Evolutionary conservation across 2,329 filamentous ascomycete genomes (phyloP).

Genomic region (Ophiostoma perfectum): DNA sequence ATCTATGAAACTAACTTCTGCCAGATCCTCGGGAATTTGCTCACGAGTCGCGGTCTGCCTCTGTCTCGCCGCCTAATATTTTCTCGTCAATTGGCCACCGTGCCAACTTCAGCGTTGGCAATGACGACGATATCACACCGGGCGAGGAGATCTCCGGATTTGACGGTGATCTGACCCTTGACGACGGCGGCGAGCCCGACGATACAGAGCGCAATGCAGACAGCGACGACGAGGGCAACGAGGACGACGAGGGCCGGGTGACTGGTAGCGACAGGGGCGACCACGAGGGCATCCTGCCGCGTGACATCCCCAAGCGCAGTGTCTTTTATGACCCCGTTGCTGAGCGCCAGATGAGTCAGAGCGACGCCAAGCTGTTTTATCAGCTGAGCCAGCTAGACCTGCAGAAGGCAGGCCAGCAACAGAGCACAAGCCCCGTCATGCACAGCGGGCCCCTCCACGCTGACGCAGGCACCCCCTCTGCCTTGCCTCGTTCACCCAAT

Average conservation of each 20-base stretch:
- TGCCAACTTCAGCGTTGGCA: conserved; percentile 1
- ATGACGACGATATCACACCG: conserved; percentile 8
- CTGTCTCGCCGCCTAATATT: conserved; percentile 21
- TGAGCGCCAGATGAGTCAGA: conserved; percentile 90
- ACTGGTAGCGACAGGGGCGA: conserved; percentile 29
- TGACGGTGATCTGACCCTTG: background rate
- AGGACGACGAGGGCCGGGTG: conserved; percentile 23
- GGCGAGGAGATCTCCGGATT: conserved; percentile 3
- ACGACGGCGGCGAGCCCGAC: background rate
- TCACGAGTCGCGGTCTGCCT: conserved; percentile 21
- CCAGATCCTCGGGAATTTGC: conserved; percentile 2
- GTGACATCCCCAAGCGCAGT: conserved; percentile 63
- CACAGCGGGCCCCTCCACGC: conserved; percentile 19
- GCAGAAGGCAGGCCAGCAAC: conserved; percentile 33
- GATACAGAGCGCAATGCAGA: background rate
- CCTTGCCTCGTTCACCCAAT: background rate
- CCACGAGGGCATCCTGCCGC: conserved; percentile 53
- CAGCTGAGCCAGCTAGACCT: conserved; percentile 72
- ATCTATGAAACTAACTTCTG: background rate
- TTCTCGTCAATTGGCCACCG: conserved; percentile 4
- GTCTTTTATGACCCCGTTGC: conserved; percentile 90
- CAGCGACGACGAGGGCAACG: conserved; percentile 36
- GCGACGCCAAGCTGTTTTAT: conserved; percentile 93
- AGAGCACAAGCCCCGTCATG: conserved; percentile 43
- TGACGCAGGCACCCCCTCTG: background rate